Percentiles rank a stretch among this genome's conserved stretches.
These are phyloP conservation scores for Sodiomyces alkalinus DNA, from an alignment of 2,329 filamentous ascomycete genomes.

Conservation along the genomic window DNA sequence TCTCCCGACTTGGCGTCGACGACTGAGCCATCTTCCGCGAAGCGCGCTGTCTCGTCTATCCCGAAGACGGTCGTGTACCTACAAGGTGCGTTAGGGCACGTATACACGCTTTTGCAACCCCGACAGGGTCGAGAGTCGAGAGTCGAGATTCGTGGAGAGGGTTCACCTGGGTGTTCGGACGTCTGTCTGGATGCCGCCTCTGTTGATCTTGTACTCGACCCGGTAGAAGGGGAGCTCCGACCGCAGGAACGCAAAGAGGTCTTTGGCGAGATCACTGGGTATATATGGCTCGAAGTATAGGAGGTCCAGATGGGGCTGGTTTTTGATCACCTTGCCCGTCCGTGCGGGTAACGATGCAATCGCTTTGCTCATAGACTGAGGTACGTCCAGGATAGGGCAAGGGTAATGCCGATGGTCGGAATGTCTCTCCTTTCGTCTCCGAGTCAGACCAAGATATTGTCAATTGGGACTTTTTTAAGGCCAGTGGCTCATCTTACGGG, in stretches of 20 bases:
- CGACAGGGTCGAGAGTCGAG: no score
- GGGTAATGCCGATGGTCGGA: constrained; percentile 32
- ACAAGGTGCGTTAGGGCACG: no score
- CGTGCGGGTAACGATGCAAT: constrained; percentile 31
- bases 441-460: constrained; percentile 8
- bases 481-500: no score
- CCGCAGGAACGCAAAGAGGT: constrained; percentile 57
- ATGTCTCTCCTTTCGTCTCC: no score
- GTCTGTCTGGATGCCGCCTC: constrained; percentile 44
- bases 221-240: constrained; percentile 61
- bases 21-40: constrained; percentile 27
- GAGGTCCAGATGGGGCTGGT: constrained; percentile 57
- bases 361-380: constrained; percentile 20
- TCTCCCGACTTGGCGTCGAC: constrained; percentile 26
- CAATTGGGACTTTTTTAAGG: no score
- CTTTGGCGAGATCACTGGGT: constrained; percentile 34
- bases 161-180: constrained; percentile 39
- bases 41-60: constrained; percentile 46
- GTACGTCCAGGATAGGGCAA: constrained; percentile 30
- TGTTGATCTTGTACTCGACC: constrained; percentile 57
- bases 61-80: constrained; percentile 42
- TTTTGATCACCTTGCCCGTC: constrained; percentile 40
- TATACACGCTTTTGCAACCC: no score
- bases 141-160: no score
- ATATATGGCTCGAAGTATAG: constrained; percentile 65